phyloP scores from a whole-genome alignment of 768 basidiomycete genomes.

The Candolleomyces eurysporus region DNA sequence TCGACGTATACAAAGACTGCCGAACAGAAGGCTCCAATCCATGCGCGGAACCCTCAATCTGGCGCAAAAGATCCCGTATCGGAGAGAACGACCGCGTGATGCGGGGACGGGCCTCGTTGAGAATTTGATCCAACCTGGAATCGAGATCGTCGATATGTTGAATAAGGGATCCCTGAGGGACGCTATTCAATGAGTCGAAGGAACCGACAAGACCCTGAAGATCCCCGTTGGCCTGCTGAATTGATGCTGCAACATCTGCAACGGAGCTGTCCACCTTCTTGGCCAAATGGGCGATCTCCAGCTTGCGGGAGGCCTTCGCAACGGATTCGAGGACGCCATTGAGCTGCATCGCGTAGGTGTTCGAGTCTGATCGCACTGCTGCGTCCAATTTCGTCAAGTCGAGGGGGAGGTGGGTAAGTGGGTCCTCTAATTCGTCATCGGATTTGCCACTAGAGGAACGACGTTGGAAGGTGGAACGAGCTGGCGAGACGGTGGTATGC shows the following conservation, averaged over 20 bases:
- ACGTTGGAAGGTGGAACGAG: slow-evolving; percentile 11
- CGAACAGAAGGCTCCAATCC: slow-evolving; percentile 42
- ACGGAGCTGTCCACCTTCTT: slow-evolving; percentile 31
- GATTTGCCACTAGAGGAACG: neutral
- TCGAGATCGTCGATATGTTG: slow-evolving; percentile 34
- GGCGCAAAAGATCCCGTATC: slow-evolving; percentile 52
- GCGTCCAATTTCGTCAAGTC: slow-evolving; percentile 53
- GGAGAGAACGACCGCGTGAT: slow-evolving; percentile 46
- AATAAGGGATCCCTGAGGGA: neutral
- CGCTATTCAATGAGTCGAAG: neutral
- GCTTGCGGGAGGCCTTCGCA: slow-evolving; percentile 42
- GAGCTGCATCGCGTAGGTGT: slow-evolving; percentile 65
- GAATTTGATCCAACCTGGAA: slow-evolving; percentile 31
- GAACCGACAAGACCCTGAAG: neutral
- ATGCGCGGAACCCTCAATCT: slow-evolving; percentile 50
- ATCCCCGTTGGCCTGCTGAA: slow-evolving; percentile 3
- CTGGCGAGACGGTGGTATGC: slow-evolving; percentile 14
- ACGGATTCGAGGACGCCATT: slow-evolving; percentile 52
- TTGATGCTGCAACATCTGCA: neutral
- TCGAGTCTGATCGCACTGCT: slow-evolving; percentile 64
- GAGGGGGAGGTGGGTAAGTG: slow-evolving; percentile 7
- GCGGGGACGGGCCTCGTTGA: slow-evolving; percentile 9
- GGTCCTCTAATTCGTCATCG: slow-evolving; percentile 8
- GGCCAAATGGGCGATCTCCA: slow-evolving; percentile 53
- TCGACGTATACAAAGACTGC: slow-evolving; percentile 46